These are phyloP conservation scores for Petrea volubilis DNA, from an alignment of 257 asterid genomes.

Conservation along the genomic window DNA sequence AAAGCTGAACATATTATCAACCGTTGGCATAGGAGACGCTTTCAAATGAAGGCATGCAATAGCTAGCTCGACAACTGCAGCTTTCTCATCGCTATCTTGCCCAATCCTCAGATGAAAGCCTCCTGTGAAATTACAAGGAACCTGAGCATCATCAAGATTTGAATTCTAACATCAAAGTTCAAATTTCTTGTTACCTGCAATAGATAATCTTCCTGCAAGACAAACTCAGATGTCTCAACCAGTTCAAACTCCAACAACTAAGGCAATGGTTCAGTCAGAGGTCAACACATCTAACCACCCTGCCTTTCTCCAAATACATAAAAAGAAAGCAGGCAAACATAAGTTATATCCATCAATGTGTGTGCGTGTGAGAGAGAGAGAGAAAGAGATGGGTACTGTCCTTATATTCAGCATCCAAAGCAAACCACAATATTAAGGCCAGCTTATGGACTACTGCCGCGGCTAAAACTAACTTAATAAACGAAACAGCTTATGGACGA, in stretches of 20 bases:
- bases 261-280: too few relatives aligned
- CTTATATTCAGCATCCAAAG: neutral
- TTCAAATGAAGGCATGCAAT: neutral
- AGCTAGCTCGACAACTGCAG: neutral
- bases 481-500: too few relatives aligned
- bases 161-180: neutral
- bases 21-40: neutral
- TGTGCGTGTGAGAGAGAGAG: neutral
- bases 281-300: too few relatives aligned
- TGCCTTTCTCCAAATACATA: neutral
- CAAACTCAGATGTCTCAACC: neutral
- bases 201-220: neutral
- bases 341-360: neutral
- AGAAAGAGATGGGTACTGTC: too few relatives aligned
- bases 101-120: neutral
- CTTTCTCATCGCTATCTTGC: neutral
- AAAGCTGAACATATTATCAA: too few relatives aligned
- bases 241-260: neutral
- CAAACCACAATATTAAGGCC: neutral
- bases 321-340: neutral
- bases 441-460: neutral
- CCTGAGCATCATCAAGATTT: neutral
- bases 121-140: neutral
- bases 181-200: conserved; percentile 14
- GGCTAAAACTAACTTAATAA: neutral